These are phyloP conservation scores for Sphaerulina musiva DNA, from an alignment of 2,329 filamentous ascomycete genomes.

Conservation along the genomic window DNA sequence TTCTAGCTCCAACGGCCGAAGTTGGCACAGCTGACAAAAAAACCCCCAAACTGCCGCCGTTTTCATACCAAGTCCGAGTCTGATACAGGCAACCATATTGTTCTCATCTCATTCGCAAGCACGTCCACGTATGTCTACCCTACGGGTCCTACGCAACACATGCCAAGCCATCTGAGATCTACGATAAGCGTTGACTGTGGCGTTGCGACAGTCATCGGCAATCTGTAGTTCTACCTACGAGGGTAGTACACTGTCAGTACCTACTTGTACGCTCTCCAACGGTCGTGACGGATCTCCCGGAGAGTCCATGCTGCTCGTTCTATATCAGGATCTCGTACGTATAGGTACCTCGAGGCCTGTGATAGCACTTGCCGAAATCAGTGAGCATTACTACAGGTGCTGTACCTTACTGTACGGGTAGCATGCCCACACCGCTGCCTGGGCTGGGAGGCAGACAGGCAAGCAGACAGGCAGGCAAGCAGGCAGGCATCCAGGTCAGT, in stretches of 20 bases:
- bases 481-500: no score
- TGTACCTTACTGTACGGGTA: no score
- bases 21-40: not conserved
- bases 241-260: no score
- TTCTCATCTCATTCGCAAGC: constrained; percentile 3
- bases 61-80: not conserved
- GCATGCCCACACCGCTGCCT: not conserved
- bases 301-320: not conserved
- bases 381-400: not conserved
- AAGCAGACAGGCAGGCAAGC: no score
- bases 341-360: not conserved
- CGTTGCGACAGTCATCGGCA: not conserved
- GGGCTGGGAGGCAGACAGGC: no score
- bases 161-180: not conserved
- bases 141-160: not conserved
- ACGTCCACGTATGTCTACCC: not conserved
- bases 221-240: not conserved
- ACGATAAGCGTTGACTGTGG: not conserved
- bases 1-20: no score
- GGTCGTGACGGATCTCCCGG: not conserved
- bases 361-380: not conserved
- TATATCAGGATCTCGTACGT: not conserved
- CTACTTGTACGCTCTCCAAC: not conserved
- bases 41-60: no score
- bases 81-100: constrained; percentile 6